Evolutionary conservation across 1,284 basidiomycete genomes (phyloP), one percentile per base, ranked within the genome.

Genomic region (Taiwanofungus camphoratus): DNA sequence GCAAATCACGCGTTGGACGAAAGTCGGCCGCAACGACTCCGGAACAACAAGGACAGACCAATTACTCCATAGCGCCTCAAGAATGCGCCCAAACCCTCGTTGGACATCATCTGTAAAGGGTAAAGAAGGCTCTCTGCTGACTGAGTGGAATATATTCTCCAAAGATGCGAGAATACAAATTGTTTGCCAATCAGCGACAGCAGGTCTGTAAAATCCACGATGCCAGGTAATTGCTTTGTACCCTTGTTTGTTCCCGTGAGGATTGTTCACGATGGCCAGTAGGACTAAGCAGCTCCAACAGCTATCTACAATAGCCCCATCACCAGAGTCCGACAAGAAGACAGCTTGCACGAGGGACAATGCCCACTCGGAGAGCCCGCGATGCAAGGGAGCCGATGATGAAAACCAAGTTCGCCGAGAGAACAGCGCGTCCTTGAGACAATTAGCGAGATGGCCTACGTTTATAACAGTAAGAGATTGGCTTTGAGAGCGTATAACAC

Each of bases 31-130:
- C 8, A 55, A 44, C 1, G 49, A 45, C 23, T 60, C 58, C 4
- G 45, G 40, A 3, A 40, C 33, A 23, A 36, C 34, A 1, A 50
- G 36, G 4, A 53, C 41, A 4, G 50, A 46, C 73, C 77, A 82
- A 5, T 52, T 53, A 11, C 45, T 52, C 70, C 71, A 76, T 18
- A 76, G 50, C 8, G 59, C 48, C 11, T 61, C 58, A 3, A 69
- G 44, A 22, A 70, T 54, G 16, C 52, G 52, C 24, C 54, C 57
- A 29, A 70, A 13, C 50, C 53, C 30, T 4, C 46, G 40, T 4
- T 40, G 18, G 5, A 46, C 36, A 2, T 48, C 41, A 16, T 41
- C 16, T 1, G 42, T 7, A 4, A 49, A 37, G 3, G 44, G 26
- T 23, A 24, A 37, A 26, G 20, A 32, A 11, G 8, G 26, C 19